Evolutionary conservation across 768 basidiomycete species (phyloP), one percentile per base, ranked within the genome.

Genomic region (Paxillus involutus): DNA sequence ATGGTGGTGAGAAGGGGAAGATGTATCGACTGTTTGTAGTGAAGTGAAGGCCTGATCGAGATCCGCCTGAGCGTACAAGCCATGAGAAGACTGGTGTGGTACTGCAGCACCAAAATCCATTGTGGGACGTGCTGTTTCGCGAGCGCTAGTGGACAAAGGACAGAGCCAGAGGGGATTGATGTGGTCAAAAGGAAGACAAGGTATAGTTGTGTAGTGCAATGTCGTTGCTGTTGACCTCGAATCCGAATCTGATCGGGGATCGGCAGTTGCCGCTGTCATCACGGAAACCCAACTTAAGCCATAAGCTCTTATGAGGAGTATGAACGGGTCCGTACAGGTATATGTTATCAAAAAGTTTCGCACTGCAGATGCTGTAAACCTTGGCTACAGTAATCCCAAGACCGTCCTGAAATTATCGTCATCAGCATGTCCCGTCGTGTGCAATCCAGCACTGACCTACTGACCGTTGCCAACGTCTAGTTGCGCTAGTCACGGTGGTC

Each of bases 161-260:
- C 78, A 74, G 53, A 74, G 71, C 74, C 73, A 76, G 59, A 69
- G 71, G 63, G 61, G 64, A 32, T 61, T 63, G 55, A 63, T 51
- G 56, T 73, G 50, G 53, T 74, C 66, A 63, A 71, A 59, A 39
- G 70, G 63, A 55, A 71, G 74, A 62, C 66, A 76, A 66, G 73
- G 26, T 26, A 58, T 49, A 63, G 57, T 60, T 35, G 53, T 53
- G 58, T 51, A 50, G 69, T 66, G 69, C 67, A 64, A 60, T 52
- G 50, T 48, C 51, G 47, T 49, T 66, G 65, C 49, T 52, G 49
- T 65, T 55, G 59, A 59, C 58, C 26, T 21, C 59, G 65, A 69
- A 67, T 63, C 76, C 72, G 72, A 79, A 73, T 64, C 76, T 79
- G 81, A 82, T 82, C 82, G 81, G 75, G 73, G 71, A 77, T 80